Percentiles rank a stretch among this genome's conserved stretches.
Conservation (phyloP, 352 stramenopile species). For the Phytophthora ramorum region DNA sequence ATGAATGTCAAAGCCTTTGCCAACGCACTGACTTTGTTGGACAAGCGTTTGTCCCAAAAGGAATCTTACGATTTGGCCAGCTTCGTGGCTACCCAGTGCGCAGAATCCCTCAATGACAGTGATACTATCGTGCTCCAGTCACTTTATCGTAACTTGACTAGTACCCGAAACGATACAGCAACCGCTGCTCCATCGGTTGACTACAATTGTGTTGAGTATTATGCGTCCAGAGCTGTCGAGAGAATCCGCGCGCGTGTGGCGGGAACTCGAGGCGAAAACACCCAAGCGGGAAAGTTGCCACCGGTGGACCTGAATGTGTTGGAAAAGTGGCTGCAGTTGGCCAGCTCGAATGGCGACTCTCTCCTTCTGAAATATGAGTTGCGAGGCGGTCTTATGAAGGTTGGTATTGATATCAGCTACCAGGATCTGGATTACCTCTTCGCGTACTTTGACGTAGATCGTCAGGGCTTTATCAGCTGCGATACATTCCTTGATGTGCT, state of each 20-base stretch:
- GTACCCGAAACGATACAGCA: neutral
- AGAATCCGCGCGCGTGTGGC: conserved; percentile 31
- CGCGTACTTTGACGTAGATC: conserved; percentile 68
- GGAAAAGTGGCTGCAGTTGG: conserved; percentile 47
- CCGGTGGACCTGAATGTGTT: conserved; percentile 43
- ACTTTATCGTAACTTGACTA: conserved; percentile 25
- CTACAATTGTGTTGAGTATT: conserved; percentile 24
- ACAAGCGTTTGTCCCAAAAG: conserved; percentile 50
- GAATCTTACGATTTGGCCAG: conserved; percentile 40
- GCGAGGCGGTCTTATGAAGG: conserved; percentile 55
- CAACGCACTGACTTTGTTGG: conserved; percentile 40
- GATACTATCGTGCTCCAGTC: conserved; percentile 40
- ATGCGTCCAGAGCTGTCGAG: conserved; percentile 28
- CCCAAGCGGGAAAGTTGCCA: neutral
- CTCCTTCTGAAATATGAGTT: conserved; percentile 68
- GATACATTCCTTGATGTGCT: conserved; percentile 76
- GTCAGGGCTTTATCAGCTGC: conserved; percentile 68
- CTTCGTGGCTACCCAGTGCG: conserved; percentile 29
- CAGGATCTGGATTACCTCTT: conserved; percentile 78
- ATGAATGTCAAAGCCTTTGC: conserved; percentile 68
- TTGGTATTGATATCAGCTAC: conserved; percentile 67
- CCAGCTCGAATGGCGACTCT: conserved; percentile 53
- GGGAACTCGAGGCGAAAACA: conserved; percentile 1
- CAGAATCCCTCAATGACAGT: conserved; percentile 3
- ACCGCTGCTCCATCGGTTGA: neutral